Base-by-base conservation (phyloP, 2,329 filamentous ascomycete genomes). In the Alternaria infectoria region DNA sequence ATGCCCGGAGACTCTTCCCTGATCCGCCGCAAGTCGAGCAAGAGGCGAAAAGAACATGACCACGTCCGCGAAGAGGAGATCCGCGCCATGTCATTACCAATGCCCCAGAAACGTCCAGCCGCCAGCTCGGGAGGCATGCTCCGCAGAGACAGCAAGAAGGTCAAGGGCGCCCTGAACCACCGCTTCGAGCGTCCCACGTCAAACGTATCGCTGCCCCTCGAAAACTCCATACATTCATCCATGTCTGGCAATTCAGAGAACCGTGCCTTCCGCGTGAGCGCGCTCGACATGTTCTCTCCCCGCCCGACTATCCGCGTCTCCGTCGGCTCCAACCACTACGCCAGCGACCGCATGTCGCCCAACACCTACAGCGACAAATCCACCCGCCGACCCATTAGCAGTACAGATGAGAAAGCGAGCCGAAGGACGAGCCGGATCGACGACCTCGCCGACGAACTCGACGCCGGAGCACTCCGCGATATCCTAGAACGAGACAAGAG, bases 401-500 rank as follows among this genome's bases (percentile, higher is more conserved):
- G 68, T 80, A 85, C n/a, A 47, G 74, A 77, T 15, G 69, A 69
- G 8, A 72, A 87, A 90, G 15, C 84, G 25, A 69, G 66, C 49
- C 88, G 85, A 67, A 86, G 76, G 81, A 92, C 81, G 82, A 91
- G 79, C 81, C 84, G 84, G 32, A 86, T 91, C 49, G 87, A 90
- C 62, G 86, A 88, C 47, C 78, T 98, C 47, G 96, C 93, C 21
- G 92, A 98, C 75, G 91, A 92, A 62, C 85, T 99, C 58, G 93
- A 93, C 80, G 91, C 96, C 4, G 88, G 91, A 56, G 94, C 93
- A 70, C 79, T 99, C 43, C 88, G 95, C 62, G 92, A 97, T 76
- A 84, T 98, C 28, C 91, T 99, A 87, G 96, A 99, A 72, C 86
- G 96, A 63, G 96, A 99, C 74, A 86, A 90, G 69, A 88, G 94